Conservation (phyloP, 2,329 filamentous ascomycete genomes). For the Onygenales sp. region DNA sequence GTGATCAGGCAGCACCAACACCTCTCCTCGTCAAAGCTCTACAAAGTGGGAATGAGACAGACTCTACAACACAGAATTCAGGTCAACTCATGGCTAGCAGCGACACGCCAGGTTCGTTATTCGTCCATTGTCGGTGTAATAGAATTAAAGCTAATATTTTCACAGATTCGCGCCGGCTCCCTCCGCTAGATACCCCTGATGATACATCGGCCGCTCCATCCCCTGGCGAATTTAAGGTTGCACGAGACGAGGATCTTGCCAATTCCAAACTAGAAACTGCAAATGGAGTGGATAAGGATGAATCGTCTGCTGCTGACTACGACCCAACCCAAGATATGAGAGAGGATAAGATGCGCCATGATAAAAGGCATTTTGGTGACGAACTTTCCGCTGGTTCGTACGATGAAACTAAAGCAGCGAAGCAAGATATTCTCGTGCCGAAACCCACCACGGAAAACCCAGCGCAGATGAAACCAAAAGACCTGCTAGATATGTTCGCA, state of each 20-base stretch:
- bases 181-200: conserved; percentile 39
- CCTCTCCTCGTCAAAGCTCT: conserved; percentile 68
- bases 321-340: conserved; percentile 82
- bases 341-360: conserved; percentile 66
- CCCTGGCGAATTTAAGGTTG: conserved; percentile 52
- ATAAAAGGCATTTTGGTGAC: conserved; percentile 51
- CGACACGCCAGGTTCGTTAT: conserved; percentile 28
- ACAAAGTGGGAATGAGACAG: conserved; percentile 51
- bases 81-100: conserved; percentile 37
- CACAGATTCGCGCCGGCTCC: conserved; percentile 27
- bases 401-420: conserved; percentile 47
- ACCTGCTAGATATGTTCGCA: conserved; percentile 53
- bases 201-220: conserved; percentile 42
- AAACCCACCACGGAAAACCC: conserved; percentile 28
- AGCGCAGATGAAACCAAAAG: conserved; percentile 35
- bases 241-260: conserved; percentile 58
- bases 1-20: conserved; percentile 48
- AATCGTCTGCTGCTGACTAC: conserved; percentile 86
- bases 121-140: neutral
- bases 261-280: conserved; percentile 38
- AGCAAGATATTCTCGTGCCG: conserved; percentile 43
- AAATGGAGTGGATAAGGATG: conserved; percentile 50
- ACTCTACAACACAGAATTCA: conserved; percentile 39
- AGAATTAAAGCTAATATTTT: conserved; percentile 15
- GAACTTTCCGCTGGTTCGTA: conserved; percentile 47